These are phyloP conservation scores for Ophiostoma novo-ulmi DNA, from an alignment of 2,329 filamentous ascomycete species.

Conservation along the genomic window DNA sequence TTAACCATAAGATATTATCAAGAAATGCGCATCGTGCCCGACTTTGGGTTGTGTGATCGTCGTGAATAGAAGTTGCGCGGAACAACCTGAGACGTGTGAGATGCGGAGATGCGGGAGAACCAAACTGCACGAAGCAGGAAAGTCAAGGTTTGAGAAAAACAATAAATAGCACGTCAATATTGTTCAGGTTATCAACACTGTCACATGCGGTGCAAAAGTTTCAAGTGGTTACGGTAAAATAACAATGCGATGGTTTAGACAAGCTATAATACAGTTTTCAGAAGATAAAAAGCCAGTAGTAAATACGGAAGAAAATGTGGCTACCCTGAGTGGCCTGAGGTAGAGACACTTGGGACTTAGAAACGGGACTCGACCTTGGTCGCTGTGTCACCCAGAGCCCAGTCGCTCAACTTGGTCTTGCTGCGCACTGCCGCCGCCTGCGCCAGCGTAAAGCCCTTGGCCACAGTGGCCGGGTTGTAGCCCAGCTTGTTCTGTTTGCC, in stretches of 20 bases:
- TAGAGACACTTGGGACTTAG: slow-evolving; percentile 23
- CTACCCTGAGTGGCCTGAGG: background rate
- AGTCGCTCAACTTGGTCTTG: slow-evolving; percentile 59
- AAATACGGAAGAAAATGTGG: background rate
- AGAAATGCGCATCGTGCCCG: background rate
- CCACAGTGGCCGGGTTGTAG: slow-evolving; percentile 88
- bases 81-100: slow-evolving; percentile 28
- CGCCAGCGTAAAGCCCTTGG: slow-evolving; percentile 76
- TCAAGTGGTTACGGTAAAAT: background rate
- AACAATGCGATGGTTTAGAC: background rate
- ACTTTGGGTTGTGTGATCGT: background rate
- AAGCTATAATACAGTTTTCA: background rate
- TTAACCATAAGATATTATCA: background rate
- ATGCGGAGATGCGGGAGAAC: background rate
- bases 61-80: slow-evolving; percentile 29
- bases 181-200: background rate
- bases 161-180: background rate
- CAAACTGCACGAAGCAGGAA: background rate
- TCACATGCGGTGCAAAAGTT: background rate
- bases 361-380: slow-evolving; percentile 59
- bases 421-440: slow-evolving; percentile 70
- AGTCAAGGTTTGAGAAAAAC: background rate
- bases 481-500: slow-evolving; percentile 65
- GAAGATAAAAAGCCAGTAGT: background rate
- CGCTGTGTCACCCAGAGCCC: slow-evolving; percentile 71